Conservation (phyloP, 2,329 filamentous ascomycete genomes). For the Emmonsia crescens region DNA sequence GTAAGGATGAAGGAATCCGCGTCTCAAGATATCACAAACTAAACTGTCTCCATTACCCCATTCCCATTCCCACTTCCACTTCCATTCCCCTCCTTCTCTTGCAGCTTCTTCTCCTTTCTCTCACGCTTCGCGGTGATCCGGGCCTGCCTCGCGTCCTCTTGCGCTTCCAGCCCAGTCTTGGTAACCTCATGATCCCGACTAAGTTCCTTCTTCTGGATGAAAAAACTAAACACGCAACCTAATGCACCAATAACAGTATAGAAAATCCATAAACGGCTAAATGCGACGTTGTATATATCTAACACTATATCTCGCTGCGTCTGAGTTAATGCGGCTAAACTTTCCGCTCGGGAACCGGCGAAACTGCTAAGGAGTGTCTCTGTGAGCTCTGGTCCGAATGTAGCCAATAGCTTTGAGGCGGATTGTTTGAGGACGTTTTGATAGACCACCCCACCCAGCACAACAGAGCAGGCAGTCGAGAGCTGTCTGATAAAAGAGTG, state of each 20-base stretch:
- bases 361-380: conserved; percentile 9
- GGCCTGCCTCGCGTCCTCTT: conserved; percentile 34
- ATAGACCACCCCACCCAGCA: conserved; percentile 45
- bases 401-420: conserved; percentile 4
- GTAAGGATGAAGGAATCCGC: neutral
- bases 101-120: conserved; percentile 1
- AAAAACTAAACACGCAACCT: conserved; percentile 30
- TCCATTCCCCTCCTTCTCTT: neutral
- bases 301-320: conserved; percentile 26
- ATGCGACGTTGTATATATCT: conserved; percentile 30
- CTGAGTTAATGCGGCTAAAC: conserved; percentile 23
- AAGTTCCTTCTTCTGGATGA: conserved; percentile 30
- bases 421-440: conserved; percentile 26
- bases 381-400: conserved; percentile 12
- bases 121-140: conserved; percentile 7
- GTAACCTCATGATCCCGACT: conserved; percentile 32
- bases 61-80: neutral
- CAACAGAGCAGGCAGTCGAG: conserved; percentile 47
- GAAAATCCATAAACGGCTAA: conserved; percentile 43
- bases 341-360: conserved; percentile 24
- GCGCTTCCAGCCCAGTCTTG: conserved; percentile 36
- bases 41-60: neutral
- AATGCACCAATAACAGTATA: conserved; percentile 31
- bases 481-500: conserved; percentile 52
- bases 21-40: neutral